Conservation (phyloP, 495 filamentous ascomycete species). For the Venustampulla echinocandica region DNA sequence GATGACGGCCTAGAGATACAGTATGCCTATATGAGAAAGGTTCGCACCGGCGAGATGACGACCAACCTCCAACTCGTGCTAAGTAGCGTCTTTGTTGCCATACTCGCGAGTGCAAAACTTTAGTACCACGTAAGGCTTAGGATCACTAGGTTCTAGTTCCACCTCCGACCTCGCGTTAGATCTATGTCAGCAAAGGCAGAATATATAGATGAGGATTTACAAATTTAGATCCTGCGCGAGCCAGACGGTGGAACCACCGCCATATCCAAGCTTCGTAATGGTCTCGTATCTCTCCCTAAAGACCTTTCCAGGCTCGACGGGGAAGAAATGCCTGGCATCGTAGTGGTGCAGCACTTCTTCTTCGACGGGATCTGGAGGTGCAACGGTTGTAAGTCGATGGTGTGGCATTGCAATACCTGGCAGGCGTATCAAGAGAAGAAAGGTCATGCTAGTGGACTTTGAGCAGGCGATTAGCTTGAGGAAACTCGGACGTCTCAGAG, state of each 20-base stretch:
- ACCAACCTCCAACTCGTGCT: conserved; percentile 33
- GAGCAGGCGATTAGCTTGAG: no score
- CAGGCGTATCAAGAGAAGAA: no score
- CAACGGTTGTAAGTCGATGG: background rate
- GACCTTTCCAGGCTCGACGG: conserved; percentile 33
- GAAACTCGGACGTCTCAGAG: no score
- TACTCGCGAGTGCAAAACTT: conserved; percentile 27
- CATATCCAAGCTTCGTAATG: conserved; percentile 36
- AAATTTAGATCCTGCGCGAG: conserved; percentile 29
- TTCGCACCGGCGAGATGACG: conserved; percentile 28
- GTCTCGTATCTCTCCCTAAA: conserved; percentile 30
- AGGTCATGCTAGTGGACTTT: no score
- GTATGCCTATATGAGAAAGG: conserved; percentile 28
- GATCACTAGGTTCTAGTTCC: conserved; percentile 31
- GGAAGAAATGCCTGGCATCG: conserved; percentile 34
- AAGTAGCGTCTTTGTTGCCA: conserved; percentile 25
- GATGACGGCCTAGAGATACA: conserved; percentile 24
- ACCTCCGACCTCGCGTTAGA: conserved; percentile 15
- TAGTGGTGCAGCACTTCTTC: conserved; percentile 25
- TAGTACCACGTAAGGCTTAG: conserved; percentile 19
- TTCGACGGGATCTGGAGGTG: conserved; percentile 10
- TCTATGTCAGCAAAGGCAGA: conserved; percentile 19
- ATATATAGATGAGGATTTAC: conserved; percentile 14
- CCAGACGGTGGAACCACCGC: conserved; percentile 34
- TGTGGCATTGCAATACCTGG: background rate